These are phyloP conservation scores for Laguncularia racemosa DNA, from an alignment of 345 rosid species.

Conservation along the genomic window DNA sequence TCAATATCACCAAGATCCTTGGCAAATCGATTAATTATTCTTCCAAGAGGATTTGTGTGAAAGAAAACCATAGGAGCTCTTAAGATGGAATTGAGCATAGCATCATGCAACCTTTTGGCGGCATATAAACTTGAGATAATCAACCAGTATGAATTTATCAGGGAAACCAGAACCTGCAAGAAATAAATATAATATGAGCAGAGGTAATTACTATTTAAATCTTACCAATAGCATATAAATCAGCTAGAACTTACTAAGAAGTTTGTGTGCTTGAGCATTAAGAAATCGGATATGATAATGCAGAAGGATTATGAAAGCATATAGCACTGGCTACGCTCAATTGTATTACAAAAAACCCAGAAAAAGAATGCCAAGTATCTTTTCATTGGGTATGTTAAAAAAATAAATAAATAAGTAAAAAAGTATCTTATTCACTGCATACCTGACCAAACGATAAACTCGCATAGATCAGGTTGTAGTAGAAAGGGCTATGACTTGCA, in stretches of 20 bases:
- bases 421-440: slow-evolving; percentile 11
- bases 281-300: too few species aligned
- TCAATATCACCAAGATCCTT: slow-evolving; percentile 97
- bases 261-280: too few species aligned
- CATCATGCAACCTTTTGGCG: slow-evolving; percentile 82
- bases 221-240: neutral
- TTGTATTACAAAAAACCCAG: too few species aligned
- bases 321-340: too few species aligned
- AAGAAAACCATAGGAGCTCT: slow-evolving; percentile 99
- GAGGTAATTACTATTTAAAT: neutral
- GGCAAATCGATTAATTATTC: slow-evolving; percentile 92
- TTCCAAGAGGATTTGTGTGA: slow-evolving; percentile 93
- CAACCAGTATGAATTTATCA: slow-evolving; percentile 86
- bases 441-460: slow-evolving; percentile 87
- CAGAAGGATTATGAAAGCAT: too few species aligned
- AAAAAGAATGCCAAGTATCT: too few species aligned
- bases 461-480: slow-evolving; percentile 69
- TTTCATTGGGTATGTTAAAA: neutral
- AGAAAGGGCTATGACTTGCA: slow-evolving; percentile 48
- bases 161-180: slow-evolving; percentile 72
- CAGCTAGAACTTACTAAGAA: too few species aligned
- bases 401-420: neutral
- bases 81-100: slow-evolving; percentile 83
- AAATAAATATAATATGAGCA: slow-evolving; percentile 7
- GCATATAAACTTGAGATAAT: slow-evolving; percentile 82